phyloP scores from a whole-genome alignment of 768 basidiomycete species.

The Tricholoma terreum region DNA sequence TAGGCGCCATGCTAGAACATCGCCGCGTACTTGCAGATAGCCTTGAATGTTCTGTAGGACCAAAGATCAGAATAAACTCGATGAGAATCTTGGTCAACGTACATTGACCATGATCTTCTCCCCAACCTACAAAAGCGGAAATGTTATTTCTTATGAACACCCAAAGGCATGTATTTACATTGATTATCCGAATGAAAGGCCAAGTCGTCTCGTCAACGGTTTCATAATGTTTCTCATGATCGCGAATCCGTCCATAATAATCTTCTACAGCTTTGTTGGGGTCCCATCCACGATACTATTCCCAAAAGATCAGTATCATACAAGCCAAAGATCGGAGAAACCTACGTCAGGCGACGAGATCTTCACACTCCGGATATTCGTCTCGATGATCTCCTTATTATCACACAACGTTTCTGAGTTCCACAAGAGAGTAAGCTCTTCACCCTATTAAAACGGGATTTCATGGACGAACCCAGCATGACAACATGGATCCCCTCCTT shows the following conservation, averaged over 20 bases:
- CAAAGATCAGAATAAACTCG: neutral
- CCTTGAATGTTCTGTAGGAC: constrained; percentile 70
- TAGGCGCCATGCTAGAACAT: neutral
- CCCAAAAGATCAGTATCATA: constrained; percentile 3
- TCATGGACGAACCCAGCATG: constrained; percentile 65
- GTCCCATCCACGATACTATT: constrained; percentile 88
- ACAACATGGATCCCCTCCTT: constrained; percentile 88
- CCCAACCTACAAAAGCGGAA: constrained; percentile 57
- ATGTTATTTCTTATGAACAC: constrained; percentile 4
- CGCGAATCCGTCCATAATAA: constrained; percentile 84
- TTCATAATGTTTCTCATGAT: constrained; percentile 87
- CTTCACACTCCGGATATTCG: constrained; percentile 94
- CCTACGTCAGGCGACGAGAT: constrained; percentile 96
- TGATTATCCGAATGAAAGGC: constrained; percentile 93
- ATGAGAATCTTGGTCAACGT: constrained; percentile 18
- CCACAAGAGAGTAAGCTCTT: neutral
- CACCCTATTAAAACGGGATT: neutral
- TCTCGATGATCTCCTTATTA: constrained; percentile 88
- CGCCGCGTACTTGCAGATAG: constrained; percentile 66
- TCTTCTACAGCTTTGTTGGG: constrained; percentile 90
- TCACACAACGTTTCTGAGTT: constrained; percentile 83
- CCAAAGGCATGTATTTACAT: constrained; percentile 46
- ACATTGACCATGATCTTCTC: constrained; percentile 96
- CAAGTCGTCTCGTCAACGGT: constrained; percentile 88
- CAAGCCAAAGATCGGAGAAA: constrained; percentile 11